phyloP scores from a whole-genome alignment of 768 basidiomycete species.

The Filobasidium wieringae region DNA sequence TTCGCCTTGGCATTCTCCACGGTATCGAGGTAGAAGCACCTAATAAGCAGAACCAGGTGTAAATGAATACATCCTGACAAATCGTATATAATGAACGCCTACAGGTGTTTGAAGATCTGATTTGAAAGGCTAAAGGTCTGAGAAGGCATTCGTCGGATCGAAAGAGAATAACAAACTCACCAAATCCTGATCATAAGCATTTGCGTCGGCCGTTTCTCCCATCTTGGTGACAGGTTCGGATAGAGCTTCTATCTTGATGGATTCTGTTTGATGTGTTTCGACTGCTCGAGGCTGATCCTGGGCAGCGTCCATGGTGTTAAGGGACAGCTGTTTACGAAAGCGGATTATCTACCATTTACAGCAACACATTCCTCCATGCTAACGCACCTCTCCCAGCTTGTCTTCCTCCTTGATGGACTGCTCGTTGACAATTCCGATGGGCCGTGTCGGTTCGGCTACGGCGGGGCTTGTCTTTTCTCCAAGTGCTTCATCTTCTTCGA shows the following conservation, averaged over 20 bases:
- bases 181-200: slow-evolving; percentile 63
- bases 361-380: no score
- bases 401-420: no score
- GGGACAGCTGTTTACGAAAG: no score
- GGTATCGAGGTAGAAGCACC: slow-evolving; percentile 81
- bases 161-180: slow-evolving; percentile 13
- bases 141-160: not conserved
- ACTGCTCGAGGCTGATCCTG: not conserved
- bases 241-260: not conserved
- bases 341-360: no score
- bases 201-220: slow-evolving; percentile 59
- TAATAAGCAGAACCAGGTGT: slow-evolving; percentile 28
- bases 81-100: slow-evolving; percentile 27
- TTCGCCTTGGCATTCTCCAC: slow-evolving; percentile 58
- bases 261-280: not conserved
- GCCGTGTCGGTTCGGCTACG: no score
- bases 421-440: no score
- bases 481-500: not conserved
- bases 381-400: not conserved
- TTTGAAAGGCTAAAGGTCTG: not conserved
- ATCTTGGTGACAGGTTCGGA: slow-evolving; percentile 43
- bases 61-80: not conserved
- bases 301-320: no score
- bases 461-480: no score
- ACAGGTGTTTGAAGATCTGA: slow-evolving; percentile 72